Conservation (phyloP, 2,329 filamentous ascomycete species). For the Camptophora hylomeconis region DNA sequence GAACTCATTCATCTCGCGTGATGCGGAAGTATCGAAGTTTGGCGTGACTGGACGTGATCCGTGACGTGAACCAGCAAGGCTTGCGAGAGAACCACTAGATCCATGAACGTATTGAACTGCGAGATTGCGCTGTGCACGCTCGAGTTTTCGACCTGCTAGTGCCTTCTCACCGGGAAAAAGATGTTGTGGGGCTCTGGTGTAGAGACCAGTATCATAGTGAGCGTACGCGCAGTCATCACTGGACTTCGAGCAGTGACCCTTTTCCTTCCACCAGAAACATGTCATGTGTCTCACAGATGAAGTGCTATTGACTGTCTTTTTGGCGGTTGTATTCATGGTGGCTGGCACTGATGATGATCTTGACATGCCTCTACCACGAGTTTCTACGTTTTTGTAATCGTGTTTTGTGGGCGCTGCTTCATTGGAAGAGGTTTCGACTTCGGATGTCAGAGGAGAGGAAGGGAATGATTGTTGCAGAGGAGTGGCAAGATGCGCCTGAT, state of each 20-base stretch:
- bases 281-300: constrained; percentile 20
- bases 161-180: constrained; percentile 13
- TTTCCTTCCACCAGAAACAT: constrained; percentile 21
- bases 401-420: no score
- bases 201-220: constrained; percentile 18
- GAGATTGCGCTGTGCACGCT: constrained; percentile 10
- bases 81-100: no score
- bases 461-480: constrained; percentile 11
- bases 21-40: no score
- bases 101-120: constrained; percentile 4
- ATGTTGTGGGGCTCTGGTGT: constrained; percentile 10
- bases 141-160: constrained; percentile 16
- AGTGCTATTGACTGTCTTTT: constrained; percentile 6
- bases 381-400: not conserved
- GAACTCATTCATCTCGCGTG: no score
- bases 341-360: constrained; percentile 5
- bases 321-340: constrained; percentile 1
- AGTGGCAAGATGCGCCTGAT: constrained; percentile 9
- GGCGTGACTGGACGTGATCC: not conserved
- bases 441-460: constrained; percentile 5
- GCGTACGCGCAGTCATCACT: constrained; percentile 20
- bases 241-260: constrained; percentile 17
- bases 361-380: constrained; percentile 6
- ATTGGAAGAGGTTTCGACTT: constrained; percentile 4
- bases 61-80: no score